Evolutionary conservation across 345 rosid genomes (phyloP).

Genomic region (Litchi chinensis): DNA sequence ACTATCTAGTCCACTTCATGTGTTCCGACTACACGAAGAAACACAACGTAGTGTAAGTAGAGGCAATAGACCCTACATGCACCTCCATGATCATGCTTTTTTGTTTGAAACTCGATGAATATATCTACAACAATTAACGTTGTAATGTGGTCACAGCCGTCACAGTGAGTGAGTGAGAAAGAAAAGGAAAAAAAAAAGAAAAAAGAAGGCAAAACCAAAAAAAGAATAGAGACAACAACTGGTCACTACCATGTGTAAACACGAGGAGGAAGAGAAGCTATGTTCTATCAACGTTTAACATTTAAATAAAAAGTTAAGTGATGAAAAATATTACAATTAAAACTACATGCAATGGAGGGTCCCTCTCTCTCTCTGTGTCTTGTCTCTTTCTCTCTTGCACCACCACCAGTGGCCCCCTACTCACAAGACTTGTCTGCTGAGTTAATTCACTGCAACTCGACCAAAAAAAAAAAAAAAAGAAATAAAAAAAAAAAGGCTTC

Average conservation of each 20-base stretch:
- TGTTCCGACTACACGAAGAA: conserved; percentile 1
- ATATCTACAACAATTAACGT: not conserved
- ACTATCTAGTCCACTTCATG: not conserved
- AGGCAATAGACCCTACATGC: conserved; percentile 4
- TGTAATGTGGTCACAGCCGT: not conserved
- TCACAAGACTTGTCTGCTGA: not conserved
- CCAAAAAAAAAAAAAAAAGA: not conserved
- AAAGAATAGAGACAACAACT: not conserved
- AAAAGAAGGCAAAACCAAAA: not conserved
- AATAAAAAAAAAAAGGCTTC: not conserved
- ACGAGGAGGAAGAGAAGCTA: not conserved
- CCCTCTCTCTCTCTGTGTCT: conserved; percentile 10
- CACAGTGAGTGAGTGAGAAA: not conserved
- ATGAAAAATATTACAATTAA: not conserved
- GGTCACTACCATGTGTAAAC: conserved; percentile 25
- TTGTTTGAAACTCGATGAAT: not conserved
- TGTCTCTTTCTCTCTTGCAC: conserved; percentile 10
- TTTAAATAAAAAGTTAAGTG: not conserved
- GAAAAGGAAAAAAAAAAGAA: too few relatives aligned
- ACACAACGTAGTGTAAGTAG: conserved; percentile 10
- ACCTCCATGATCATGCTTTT: not conserved
- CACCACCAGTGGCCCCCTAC: conserved; percentile 12
- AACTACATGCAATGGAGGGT: conserved; percentile 20
- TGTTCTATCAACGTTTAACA: conserved; percentile 12
- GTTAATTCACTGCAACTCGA: conserved; percentile 18